Percentiles rank a stretch among this genome's conserved stretches.
phyloP scores from a whole-genome alignment of 306 rosid genomes.

The Boehmeria nivea region DNA sequence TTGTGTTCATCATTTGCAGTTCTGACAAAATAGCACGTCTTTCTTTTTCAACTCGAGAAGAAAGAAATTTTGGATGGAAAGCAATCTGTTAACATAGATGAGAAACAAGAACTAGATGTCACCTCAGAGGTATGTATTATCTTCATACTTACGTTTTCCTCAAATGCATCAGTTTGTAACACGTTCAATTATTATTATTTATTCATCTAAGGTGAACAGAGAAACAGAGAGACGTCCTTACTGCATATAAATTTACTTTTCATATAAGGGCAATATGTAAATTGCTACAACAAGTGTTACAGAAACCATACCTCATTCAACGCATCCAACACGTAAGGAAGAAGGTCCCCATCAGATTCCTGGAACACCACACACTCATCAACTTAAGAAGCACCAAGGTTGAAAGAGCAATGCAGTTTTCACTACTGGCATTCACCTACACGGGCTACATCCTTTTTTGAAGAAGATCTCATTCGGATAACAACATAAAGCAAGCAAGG shows the following conservation, averaged over 20 bases:
- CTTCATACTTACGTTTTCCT: neutral
- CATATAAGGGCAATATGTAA: neutral
- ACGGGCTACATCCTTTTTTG: no score
- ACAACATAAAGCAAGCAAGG: neutral
- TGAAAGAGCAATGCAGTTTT: neutral
- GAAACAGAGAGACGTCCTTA: no score
- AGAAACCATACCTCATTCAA: slow-evolving; percentile 75
- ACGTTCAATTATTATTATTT: no score
- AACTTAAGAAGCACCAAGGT: neutral
- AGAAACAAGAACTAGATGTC: slow-evolving; percentile 16
- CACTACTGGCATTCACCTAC: no score
- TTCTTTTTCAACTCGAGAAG: slow-evolving; percentile 97
- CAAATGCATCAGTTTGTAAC: no score
- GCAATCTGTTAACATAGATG: slow-evolving; percentile 49
- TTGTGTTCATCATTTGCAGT: slow-evolving; percentile 98
- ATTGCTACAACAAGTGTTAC: slow-evolving; percentile 1
- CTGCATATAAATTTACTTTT: neutral
- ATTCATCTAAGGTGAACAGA: no score
- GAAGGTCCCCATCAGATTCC: slow-evolving; percentile 94
- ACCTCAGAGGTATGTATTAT: slow-evolving; percentile 17
- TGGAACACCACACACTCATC: slow-evolving; percentile 31
- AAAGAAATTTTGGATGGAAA: slow-evolving; percentile 90
- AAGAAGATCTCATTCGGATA: no score
- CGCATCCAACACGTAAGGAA: slow-evolving; percentile 91
- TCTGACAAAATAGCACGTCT: slow-evolving; percentile 96